These are phyloP conservation scores for Malassezia equina DNA, from an alignment of 1,284 basidiomycete species.

Conservation along the genomic window DNA sequence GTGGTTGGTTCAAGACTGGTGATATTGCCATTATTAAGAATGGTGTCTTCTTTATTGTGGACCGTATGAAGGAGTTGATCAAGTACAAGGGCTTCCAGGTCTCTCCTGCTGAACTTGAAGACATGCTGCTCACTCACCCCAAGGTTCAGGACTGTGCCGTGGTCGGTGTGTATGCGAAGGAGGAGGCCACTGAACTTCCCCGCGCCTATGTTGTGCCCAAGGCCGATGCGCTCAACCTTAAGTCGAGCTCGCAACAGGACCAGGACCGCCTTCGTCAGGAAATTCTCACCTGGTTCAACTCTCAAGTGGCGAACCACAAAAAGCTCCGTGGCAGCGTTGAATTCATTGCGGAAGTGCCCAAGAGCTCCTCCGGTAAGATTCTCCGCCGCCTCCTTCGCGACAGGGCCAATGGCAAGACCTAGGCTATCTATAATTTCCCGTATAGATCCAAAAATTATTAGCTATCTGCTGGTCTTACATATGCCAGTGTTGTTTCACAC, in stretches of 20 bases:
- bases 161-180: constrained; percentile 26
- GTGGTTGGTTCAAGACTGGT: constrained; percentile 40
- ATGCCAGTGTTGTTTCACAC: no score
- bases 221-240: constrained; percentile 18
- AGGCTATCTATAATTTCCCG: no score
- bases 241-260: constrained; percentile 22
- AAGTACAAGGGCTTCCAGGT: constrained; percentile 45
- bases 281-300: constrained; percentile 41
- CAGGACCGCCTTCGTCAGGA: constrained; percentile 27
- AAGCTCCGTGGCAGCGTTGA: constrained; percentile 44
- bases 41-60: constrained; percentile 32
- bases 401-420: constrained; percentile 7
- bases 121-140: constrained; percentile 21
- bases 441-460: no score
- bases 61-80: constrained; percentile 41
- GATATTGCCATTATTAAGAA: constrained; percentile 29
- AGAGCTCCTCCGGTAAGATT: constrained; percentile 44
- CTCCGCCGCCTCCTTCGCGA: constrained; percentile 37
- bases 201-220: constrained; percentile 44
- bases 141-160: constrained; percentile 33
- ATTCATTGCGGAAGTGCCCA: constrained; percentile 34
- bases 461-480: no score
- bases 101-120: constrained; percentile 39
- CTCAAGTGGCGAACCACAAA: constrained; percentile 47
- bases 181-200: constrained; percentile 49